Base-by-base conservation (phyloP, 208 protist genomes). In the Entamoeba histolytica region DNA sequence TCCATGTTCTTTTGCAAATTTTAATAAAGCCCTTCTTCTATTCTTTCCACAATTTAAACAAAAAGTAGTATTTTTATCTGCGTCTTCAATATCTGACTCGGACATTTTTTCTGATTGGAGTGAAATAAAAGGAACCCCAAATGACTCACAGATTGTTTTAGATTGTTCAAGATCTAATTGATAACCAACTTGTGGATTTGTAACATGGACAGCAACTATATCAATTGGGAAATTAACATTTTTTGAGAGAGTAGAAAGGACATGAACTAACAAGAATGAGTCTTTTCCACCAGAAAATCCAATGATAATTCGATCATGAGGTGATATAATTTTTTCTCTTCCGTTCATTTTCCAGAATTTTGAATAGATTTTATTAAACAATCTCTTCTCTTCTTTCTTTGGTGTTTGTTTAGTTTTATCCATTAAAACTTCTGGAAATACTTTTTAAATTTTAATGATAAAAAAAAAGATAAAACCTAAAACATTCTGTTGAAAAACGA, bases 161-260 rank as follows among this genome's bases (percentile, higher is more conserved):
- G 99, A 98, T 55, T 97, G 98, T 61, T 98, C 96, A 7, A 99
- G 96, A 92, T 98, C 98, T 92, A 98, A 97, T 92, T 98, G 96
- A 94, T 99, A 99, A 31, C 98, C 98, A 7, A 95, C 95, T 93
- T 99, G 99, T 69, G 98, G 98, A 94, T 99, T 98, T 94, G 99
- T 98, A 92, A 99, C 97, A 93, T 97, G 98, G 39, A 99, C 96
- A 7, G 99, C 94, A 49, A 97, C 95, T 49, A 99, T 93, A 49
- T 98, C 95, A 35, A 99, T 94, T 49, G 97, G 97, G 93, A 98
- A 99, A 44, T 97, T 93, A 94, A 99, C 93, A 17, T 96, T 96
- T 35, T 96, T 95, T 94, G 99, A 98, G 12, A 99, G 96, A 0
- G 95, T 93, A 78, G 95, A 95, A 94, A 99, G 94, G 7, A 99